Evolutionary conservation across 148 eudicot species (phyloP).

Genomic region (Polygonum aviculare): DNA sequence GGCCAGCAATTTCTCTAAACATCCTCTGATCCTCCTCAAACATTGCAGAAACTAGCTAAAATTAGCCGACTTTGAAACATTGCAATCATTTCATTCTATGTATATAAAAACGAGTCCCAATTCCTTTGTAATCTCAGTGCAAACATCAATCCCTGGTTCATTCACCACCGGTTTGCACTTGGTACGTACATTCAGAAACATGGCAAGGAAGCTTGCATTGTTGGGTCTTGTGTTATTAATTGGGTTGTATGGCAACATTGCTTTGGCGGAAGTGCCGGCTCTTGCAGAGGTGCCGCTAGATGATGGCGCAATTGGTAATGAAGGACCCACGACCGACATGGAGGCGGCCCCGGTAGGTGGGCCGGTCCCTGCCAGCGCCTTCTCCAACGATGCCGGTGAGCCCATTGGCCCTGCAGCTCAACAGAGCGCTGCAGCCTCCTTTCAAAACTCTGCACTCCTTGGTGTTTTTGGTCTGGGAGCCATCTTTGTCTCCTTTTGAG

Average conservation of each 20-base stretch:
- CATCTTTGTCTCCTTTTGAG: neutral
- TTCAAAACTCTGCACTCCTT: neutral
- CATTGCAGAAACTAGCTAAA: neutral
- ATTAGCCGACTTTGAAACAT: neutral
- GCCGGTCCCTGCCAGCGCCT: neutral
- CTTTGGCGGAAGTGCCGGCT: neutral
- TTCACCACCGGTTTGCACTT: neutral
- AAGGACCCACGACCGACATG: neutral
- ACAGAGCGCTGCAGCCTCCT: neutral
- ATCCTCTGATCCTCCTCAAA: conserved; percentile 1
- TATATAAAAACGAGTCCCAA: neutral
- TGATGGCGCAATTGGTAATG: neutral
- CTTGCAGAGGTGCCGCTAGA: neutral
- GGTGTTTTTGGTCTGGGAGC: neutral
- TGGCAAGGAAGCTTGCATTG: neutral
- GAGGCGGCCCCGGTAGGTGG: conserved; percentile 1
- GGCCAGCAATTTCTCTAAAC: neutral
- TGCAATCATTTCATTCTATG: neutral
- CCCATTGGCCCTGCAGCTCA: neutral
- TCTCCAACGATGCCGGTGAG: neutral
- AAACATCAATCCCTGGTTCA: neutral
- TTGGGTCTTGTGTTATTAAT: neutral
- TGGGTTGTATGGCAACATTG: neutral
- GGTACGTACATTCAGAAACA: neutral
- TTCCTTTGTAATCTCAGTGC: neutral